A percentile compares a stretch with the other conserved stretches of the same genome.
These are phyloP conservation scores for Dryadomyces quercus-mongolicae DNA, from an alignment of 2,329 filamentous ascomycete species.

Conservation along the genomic window DNA sequence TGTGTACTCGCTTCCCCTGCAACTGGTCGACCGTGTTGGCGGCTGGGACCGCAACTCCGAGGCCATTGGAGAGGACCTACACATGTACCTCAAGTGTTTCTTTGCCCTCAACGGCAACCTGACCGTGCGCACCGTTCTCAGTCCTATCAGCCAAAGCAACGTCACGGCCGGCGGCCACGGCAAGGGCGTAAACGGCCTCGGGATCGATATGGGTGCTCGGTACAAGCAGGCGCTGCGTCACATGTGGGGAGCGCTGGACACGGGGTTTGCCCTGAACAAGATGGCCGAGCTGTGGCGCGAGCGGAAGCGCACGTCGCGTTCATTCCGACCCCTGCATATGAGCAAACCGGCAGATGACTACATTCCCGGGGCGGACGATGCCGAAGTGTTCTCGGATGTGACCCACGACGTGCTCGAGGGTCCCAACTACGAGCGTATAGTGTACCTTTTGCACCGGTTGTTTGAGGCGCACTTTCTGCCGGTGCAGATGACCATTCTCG, in stretches of 20 bases:
- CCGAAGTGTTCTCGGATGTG: slow-evolving; percentile 41
- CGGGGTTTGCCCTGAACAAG: slow-evolving; percentile 51
- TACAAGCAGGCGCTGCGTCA: slow-evolving; percentile 63
- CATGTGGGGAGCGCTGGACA: slow-evolving; percentile 66
- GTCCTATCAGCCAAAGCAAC: slow-evolving; percentile 62
- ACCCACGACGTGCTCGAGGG: slow-evolving; percentile 36
- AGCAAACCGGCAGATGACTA: neutral
- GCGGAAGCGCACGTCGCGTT: slow-evolving; percentile 41
- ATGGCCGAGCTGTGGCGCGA: slow-evolving; percentile 44
- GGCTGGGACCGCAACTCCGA: slow-evolving; percentile 62
- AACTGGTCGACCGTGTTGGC: slow-evolving; percentile 54
- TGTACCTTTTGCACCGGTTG: slow-evolving; percentile 52
- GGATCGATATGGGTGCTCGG: slow-evolving; percentile 48
- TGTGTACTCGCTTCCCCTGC: slow-evolving; percentile 58
- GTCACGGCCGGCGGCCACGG: slow-evolving; percentile 47
- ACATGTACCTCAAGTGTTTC: slow-evolving; percentile 72
- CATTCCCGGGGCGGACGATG: slow-evolving; percentile 15
- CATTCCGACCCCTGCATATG: slow-evolving; percentile 38
- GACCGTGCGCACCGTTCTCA: slow-evolving; percentile 49
- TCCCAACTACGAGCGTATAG: slow-evolving; percentile 42
- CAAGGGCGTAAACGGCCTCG: slow-evolving; percentile 38
- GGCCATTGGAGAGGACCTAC: slow-evolving; percentile 63
- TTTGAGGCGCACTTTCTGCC: slow-evolving; percentile 65
- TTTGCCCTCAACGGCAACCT: slow-evolving; percentile 61
- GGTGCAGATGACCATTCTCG: slow-evolving; percentile 52